Base-by-base conservation (phyloP, 495 filamentous ascomycete genomes). In the Penicillium fimorum region DNA sequence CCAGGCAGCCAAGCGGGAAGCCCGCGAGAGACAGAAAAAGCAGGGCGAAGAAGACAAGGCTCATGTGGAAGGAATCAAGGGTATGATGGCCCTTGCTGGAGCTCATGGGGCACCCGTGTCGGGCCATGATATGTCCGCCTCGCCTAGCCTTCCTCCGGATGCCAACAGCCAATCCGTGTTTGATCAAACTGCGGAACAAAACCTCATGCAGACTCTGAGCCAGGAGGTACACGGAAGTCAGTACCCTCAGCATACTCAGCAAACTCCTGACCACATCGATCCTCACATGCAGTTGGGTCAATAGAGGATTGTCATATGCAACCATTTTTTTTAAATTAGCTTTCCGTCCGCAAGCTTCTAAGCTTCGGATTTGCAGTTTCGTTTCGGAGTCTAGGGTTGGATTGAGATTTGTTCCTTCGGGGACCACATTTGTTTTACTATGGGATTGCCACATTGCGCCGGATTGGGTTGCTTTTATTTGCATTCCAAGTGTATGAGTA, bases 1-100 rank as follows among this genome's bases (percentile, higher is more conserved):
- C 22, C 88, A 92, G 68, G 89, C 89, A 44, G 88, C 88, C 6
- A 87, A 89, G 54, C 88, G 88, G 25, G 89, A 92, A 68, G 89
- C 88, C 3, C 87, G 88, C 55, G 88, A 89, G 62, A 80, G 84
- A 42, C 83, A 84, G 42, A 82, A 83, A 57, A 76, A 84, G 59
- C 82, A 84, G 55, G 78, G 80, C 35, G 85, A 86, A 47, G 88
- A 90, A 57, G 86, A 91, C 53, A 83, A 84, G 60, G 85, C 86
- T 4, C 85, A 85, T 54, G 76, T 89, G n/a, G 80, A 90, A 54
- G 85, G 86, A 10, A 78, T 90, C 30, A 81, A 90, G 62, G 84
- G 85, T 12, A 86, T 92, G 62, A 82, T 89, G 75, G 76, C 80
- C 3, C 73, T 86, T 37, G 81, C 79, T 3, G 76, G 77, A 27